Conservation (phyloP, 2,329 filamentous ascomycete genomes). For the Neonectria ditissima region DNA sequence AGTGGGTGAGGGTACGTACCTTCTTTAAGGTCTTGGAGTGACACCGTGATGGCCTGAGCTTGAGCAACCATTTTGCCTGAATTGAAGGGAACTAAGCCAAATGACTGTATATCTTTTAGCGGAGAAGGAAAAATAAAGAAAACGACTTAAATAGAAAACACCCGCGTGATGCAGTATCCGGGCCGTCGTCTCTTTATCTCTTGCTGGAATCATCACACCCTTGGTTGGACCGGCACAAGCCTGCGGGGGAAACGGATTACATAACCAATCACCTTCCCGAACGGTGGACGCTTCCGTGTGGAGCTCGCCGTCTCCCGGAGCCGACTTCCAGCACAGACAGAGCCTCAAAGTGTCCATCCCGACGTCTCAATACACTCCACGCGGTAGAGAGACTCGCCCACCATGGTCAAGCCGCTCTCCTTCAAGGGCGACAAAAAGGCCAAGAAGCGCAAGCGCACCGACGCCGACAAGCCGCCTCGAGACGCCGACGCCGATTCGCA, state of each 20-base stretch:
- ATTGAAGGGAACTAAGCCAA: not conserved
- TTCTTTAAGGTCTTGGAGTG: constrained; percentile 69
- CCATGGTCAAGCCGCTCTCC: constrained; percentile 87
- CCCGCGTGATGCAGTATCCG: not conserved
- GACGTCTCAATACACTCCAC: not conserved
- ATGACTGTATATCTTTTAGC: not conserved
- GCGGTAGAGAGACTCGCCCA: constrained; percentile 5
- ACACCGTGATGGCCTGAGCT: constrained; percentile 70
- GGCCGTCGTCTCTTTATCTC: constrained; percentile 9
- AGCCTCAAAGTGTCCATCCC: constrained; percentile 11
- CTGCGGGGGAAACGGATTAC: constrained; percentile 40
- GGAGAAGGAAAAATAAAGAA: too few relatives aligned
- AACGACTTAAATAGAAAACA: not conserved
- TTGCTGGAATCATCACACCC: constrained; percentile 5
- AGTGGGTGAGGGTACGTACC: constrained; percentile 55
- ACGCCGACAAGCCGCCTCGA: constrained; percentile 60
- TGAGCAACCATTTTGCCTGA: constrained; percentile 56
- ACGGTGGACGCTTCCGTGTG: constrained; percentile 33
- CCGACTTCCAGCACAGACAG: constrained; percentile 4
- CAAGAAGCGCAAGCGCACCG: constrained; percentile 87
- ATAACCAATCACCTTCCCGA: constrained; percentile 39
- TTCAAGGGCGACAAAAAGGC: constrained; percentile 98
- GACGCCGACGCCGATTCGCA: constrained; percentile 28
- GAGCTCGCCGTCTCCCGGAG: constrained; percentile 51
- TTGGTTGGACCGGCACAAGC: constrained; percentile 18